Evolutionary conservation across 108 stramenopile species (phyloP), one percentile per base, ranked within the genome.

Genomic region (Skeletonema grethae): DNA sequence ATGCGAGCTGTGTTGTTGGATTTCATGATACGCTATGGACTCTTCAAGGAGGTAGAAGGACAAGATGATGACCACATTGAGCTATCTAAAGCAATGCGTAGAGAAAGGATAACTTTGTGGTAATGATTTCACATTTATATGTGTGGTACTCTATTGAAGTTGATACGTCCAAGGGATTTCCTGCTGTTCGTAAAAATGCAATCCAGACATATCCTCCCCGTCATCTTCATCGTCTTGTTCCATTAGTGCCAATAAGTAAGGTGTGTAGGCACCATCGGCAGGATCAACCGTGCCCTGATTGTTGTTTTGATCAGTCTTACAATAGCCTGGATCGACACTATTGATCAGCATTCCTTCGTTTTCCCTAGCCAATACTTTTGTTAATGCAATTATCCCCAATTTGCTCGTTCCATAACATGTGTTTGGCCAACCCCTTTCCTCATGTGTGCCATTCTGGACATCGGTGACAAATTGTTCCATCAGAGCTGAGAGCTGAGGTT

Each of bases 401-500:
- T 93, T 93, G 56, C 90, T 90, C 39, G 91, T 76, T 7, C 92
- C 92, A 58, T 93, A 91, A 46, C 89, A 87, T 3, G 92, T 87
- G 71, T 85, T 86, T 15, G 92, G 89, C 92, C 92, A 93, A 12
- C 92, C 92, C 30, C 80, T 67, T 29, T 61, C 32, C 0, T 34
- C 12, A 68, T 93, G 92, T 9, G 65, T 81, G 5, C 86, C 90
- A 36, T 46, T 61, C 60, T 86, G 67, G 4, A 88, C 92, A 57
- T 71, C 85, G 4, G 35, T 31, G 1, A 90, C 83, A 57, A 93
- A 93, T 64, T 85, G 50, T 3, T 64, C 36, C 92, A 91, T 87
- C 61, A 89, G 31, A 0, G 38, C 29, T 10, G 68, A 64, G 0
- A 88, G 64, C 20, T 75, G 60, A n/a, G 71, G 30, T 16, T 84